These are phyloP conservation scores for Saccharum hybrid DNA, from an alignment of 202 grass and related monocot species.

Conservation along the genomic window DNA sequence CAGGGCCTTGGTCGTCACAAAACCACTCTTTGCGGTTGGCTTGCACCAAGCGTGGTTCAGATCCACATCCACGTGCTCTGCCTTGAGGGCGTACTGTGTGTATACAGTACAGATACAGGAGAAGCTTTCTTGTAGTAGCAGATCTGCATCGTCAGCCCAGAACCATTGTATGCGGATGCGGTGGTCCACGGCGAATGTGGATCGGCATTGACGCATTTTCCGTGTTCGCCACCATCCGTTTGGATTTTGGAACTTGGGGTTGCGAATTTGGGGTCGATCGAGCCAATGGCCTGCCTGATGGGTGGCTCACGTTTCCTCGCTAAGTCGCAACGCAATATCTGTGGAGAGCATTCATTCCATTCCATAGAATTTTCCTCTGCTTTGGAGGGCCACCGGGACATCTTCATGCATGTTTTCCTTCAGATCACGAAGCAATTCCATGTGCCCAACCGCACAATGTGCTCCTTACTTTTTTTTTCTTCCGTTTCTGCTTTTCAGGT, in stretches of 20 bases:
- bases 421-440: neutral
- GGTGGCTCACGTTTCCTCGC: neutral
- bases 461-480: neutral
- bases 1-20: neutral
- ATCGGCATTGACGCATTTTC: neutral
- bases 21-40: neutral
- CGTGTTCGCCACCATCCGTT: neutral
- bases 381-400: neutral
- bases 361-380: neutral
- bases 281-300: neutral
- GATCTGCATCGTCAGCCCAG: neutral
- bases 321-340: neutral
- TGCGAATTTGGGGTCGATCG: too few species aligned
- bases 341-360: neutral
- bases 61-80: constrained; percentile 20
- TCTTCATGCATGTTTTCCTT: neutral
- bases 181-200: neutral
- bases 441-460: neutral
- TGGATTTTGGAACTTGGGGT: neutral
- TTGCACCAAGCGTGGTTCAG: neutral
- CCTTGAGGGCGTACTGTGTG: neutral
- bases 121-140: neutral
- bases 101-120: too few species aligned
- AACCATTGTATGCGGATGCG: neutral
- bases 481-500: too few species aligned